Evolutionary conservation across 1,284 basidiomycete genomes (phyloP).

Genomic region (Puccinia triticina): DNA sequence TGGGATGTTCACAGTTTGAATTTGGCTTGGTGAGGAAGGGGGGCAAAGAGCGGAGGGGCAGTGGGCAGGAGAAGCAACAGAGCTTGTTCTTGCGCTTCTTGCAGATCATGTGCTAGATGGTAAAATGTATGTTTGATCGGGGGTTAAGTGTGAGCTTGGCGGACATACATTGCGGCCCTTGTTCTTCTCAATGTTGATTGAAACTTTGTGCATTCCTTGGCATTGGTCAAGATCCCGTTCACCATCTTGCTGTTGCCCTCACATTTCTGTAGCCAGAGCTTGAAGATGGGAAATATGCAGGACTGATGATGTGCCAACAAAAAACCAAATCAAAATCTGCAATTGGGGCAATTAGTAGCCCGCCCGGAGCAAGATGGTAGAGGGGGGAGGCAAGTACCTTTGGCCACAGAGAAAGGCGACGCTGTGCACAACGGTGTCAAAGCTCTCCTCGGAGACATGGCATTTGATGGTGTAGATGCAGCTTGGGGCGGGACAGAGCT

Average conservation of each 20-base stretch:
- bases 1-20: constrained; percentile 35
- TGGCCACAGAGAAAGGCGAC: constrained; percentile 76
- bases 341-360: constrained; percentile 54
- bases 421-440: constrained; percentile 81
- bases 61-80: constrained; percentile 64
- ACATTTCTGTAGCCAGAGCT: constrained; percentile 95
- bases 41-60: not conserved
- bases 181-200: constrained; percentile 98
- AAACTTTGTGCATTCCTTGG: constrained; percentile 94
- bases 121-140: constrained; percentile 54
- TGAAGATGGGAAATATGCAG: constrained; percentile 83
- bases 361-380: not conserved
- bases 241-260: constrained; percentile 96
- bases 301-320: constrained; percentile 75
- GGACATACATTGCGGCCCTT: constrained; percentile 94
- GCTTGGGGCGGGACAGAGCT: constrained; percentile 80
- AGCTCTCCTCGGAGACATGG: constrained; percentile 65
- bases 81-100: constrained; percentile 94
- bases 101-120: constrained; percentile 89
- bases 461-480: constrained; percentile 82
- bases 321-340: constrained; percentile 67
- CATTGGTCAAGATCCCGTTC: constrained; percentile 99
- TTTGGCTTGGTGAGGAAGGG: not conserved
- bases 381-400: constrained; percentile 64
- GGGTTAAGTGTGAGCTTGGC: not conserved